These are phyloP conservation scores for Fomitopsis palustris DNA, from an alignment of 1,284 basidiomycete genomes.

Conservation along the genomic window DNA sequence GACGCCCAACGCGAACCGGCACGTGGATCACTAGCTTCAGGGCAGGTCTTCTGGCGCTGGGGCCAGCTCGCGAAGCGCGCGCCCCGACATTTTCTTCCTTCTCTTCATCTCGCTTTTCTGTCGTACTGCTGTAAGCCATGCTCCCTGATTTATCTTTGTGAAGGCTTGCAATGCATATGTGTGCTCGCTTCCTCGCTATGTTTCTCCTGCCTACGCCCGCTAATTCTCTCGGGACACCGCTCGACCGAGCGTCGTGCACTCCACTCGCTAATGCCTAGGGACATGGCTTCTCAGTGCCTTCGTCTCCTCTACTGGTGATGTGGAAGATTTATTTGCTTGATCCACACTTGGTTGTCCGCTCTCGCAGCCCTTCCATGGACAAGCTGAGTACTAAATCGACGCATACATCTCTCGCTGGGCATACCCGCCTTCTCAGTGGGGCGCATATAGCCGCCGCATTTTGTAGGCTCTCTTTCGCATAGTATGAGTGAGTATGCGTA, in stretches of 20 bases:
- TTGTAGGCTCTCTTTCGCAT: no score
- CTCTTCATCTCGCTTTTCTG: no score
- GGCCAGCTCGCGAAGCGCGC: background rate
- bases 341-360: slow-evolving; percentile 29
- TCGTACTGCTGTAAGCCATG: no score
- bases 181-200: no score
- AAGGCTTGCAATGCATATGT: no score
- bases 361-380: slow-evolving; percentile 10
- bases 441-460: slow-evolving; percentile 32
- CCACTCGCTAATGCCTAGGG: slow-evolving; percentile 32
- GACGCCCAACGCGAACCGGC: background rate
- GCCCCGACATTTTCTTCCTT: no score
- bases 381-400: slow-evolving; percentile 29
- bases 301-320: slow-evolving; percentile 31
- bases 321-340: slow-evolving; percentile 28
- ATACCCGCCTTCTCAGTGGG: slow-evolving; percentile 21
- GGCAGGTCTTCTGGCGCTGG: slow-evolving; percentile 8
- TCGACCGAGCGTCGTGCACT: no score
- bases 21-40: slow-evolving; percentile 6
- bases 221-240: no score
- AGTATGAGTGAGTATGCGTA: slow-evolving; percentile 11
- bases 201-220: no score
- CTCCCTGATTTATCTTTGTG: no score
- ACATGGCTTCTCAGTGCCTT: slow-evolving; percentile 28
- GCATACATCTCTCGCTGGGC: slow-evolving; percentile 13